Percentiles rank a stretch among this genome's conserved stretches.
phyloP scores from a whole-genome alignment of 768 basidiomycete species.

The Kwoniella pini region DNA sequence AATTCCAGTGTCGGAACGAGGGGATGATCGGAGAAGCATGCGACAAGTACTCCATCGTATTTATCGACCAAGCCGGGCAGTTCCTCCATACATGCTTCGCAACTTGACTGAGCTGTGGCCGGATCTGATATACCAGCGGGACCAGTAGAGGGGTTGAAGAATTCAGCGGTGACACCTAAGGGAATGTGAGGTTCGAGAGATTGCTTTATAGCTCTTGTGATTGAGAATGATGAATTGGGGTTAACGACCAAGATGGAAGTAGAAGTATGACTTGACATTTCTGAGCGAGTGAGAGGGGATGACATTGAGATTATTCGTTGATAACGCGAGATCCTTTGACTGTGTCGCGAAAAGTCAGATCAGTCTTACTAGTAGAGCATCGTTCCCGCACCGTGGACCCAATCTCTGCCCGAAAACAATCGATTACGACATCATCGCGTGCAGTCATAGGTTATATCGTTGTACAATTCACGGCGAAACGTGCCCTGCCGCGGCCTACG shows the following conservation, averaged over 20 bases:
- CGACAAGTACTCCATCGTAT: slow-evolving; percentile 24
- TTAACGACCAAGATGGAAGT: slow-evolving; percentile 28
- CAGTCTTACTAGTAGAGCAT: too few relatives aligned
- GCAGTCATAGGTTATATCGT: too few relatives aligned
- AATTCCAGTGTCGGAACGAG: slow-evolving; percentile 19
- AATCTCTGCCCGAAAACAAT: too few relatives aligned
- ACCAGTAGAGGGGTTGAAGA: slow-evolving; percentile 31
- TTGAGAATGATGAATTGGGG: slow-evolving; percentile 36
- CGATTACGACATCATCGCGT: too few relatives aligned
- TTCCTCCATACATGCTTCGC: slow-evolving; percentile 29
- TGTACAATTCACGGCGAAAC: too few relatives aligned
- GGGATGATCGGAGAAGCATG: slow-evolving; percentile 38
- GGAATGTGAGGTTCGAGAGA: slow-evolving; percentile 16
- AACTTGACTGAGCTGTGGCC: slow-evolving; percentile 21
- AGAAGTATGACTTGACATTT: background rate
- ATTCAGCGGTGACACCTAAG: slow-evolving; percentile 8
- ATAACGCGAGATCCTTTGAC: too few relatives aligned
- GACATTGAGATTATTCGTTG: too few relatives aligned
- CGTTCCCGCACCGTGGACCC: too few relatives aligned
- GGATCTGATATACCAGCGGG: slow-evolving; percentile 32
- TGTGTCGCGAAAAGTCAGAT: too few relatives aligned
- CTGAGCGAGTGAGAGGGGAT: too few relatives aligned
- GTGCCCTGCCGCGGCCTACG: too few relatives aligned
- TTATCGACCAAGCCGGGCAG: slow-evolving; percentile 2
- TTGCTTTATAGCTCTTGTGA: slow-evolving; percentile 25